Percentiles rank a stretch among this genome's conserved stretches.
Evolutionary conservation across 2,329 filamentous ascomycete genomes (phyloP).

Genomic region (Arthrobotrys conoides): DNA sequence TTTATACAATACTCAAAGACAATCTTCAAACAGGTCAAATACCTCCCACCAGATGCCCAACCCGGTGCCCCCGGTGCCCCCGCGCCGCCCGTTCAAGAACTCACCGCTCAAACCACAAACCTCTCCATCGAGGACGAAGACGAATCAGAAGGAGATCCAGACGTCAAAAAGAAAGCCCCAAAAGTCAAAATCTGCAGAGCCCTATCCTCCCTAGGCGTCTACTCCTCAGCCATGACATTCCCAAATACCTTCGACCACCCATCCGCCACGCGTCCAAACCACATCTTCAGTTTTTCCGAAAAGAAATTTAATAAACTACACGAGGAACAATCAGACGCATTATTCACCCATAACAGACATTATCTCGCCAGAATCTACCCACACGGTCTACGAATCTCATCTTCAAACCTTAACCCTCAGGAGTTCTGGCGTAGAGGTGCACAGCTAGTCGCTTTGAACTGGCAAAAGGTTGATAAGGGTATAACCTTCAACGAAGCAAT

Average conservation of each 20-base stretch:
- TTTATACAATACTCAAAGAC: slow-evolving; percentile 49
- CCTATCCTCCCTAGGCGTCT: slow-evolving; percentile 63
- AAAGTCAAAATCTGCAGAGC: slow-evolving; percentile 63
- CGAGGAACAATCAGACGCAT: slow-evolving; percentile 69
- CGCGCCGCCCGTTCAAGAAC: slow-evolving; percentile 35
- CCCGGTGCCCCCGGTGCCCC: slow-evolving; percentile 32
- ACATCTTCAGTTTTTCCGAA: slow-evolving; percentile 77
- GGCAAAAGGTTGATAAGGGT: slow-evolving; percentile 76
- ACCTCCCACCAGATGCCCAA: slow-evolving; percentile 61
- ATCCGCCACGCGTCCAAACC: slow-evolving; percentile 70
- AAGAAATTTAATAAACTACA: slow-evolving; percentile 73
- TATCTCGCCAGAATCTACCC: slow-evolving; percentile 78
- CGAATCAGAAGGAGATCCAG: slow-evolving; percentile 32
- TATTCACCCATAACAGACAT: slow-evolving; percentile 76
- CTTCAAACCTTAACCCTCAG: slow-evolving; percentile 76
- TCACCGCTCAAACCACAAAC: slow-evolving; percentile 33
- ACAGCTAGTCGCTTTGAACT: slow-evolving; percentile 78
- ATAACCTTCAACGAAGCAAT: slow-evolving; percentile 80
- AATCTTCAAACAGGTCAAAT: slow-evolving; percentile 63
- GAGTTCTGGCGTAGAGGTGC: slow-evolving; percentile 77
- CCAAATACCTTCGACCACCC: slow-evolving; percentile 62
- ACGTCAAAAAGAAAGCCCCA: slow-evolving; percentile 56
- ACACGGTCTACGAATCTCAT: slow-evolving; percentile 75
- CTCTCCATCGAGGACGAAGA: slow-evolving; percentile 41
- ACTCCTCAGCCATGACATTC: slow-evolving; percentile 63